Percentiles rank a stretch among this genome's conserved stretches.
phyloP scores from a whole-genome alignment of 202 grass and related monocot species.

The Zoysia matrella region DNA sequence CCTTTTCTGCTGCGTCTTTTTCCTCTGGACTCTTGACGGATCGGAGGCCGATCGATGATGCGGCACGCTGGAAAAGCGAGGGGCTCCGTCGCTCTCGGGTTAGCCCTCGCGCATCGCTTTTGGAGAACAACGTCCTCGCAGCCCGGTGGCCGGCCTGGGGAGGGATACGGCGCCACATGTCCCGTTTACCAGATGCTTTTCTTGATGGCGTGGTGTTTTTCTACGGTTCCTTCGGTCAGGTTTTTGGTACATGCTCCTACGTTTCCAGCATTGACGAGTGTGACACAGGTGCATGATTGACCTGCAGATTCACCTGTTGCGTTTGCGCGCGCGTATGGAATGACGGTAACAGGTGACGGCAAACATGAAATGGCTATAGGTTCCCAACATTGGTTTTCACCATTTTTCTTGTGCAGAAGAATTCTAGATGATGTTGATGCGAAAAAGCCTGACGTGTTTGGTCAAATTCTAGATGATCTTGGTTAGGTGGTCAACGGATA shows the following conservation, averaged over 20 bases:
- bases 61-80: conserved; percentile 20
- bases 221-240: not conserved
- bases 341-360: not conserved
- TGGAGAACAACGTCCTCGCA: conserved; percentile 31
- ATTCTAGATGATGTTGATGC: conserved; percentile 40
- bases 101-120: conserved; percentile 12
- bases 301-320: not conserved
- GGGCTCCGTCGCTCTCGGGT: conserved; percentile 19
- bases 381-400: not conserved
- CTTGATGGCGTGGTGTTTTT: not conserved
- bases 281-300: conserved; percentile 1
- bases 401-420: not conserved
- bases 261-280: not conserved
- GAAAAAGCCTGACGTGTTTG: too few species aligned
- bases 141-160: not conserved
- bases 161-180: conserved; percentile 11
- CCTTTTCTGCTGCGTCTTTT: too few species aligned
- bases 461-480: not conserved
- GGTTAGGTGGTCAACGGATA: not conserved
- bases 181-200: conserved; percentile 21
- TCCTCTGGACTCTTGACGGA: too few species aligned
- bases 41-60: not conserved
- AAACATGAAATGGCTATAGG: not conserved
- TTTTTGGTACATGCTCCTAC: not conserved
- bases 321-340: not conserved